Evolutionary conservation across 176 grass and related monocot genomes (phyloP).

Genomic region (Otatea glauca): DNA sequence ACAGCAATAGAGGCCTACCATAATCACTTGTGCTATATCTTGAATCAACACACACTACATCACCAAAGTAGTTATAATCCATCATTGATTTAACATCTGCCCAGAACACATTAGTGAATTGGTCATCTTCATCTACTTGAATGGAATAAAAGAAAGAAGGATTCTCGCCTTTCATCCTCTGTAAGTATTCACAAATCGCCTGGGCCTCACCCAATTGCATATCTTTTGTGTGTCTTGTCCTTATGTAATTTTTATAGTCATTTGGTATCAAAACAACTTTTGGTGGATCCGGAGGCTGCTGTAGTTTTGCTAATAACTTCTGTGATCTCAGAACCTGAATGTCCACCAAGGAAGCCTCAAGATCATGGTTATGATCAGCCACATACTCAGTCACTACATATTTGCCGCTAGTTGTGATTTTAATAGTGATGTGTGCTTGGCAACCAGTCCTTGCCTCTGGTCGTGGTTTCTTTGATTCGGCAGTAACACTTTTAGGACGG

Average conservation of each 20-base stretch:
- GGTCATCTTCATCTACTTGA: slow-evolving; percentile 84
- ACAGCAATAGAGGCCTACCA: slow-evolving; percentile 66
- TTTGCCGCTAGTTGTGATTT: slow-evolving; percentile 67
- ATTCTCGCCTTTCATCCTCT: slow-evolving; percentile 78
- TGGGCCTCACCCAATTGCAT: slow-evolving; percentile 69
- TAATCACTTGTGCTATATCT: slow-evolving; percentile 66
- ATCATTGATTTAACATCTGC: slow-evolving; percentile 69
- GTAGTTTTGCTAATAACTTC: slow-evolving; percentile 71
- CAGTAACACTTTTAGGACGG: slow-evolving; percentile 54
- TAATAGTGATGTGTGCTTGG: slow-evolving; percentile 80
- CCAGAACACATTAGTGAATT: slow-evolving; percentile 82
- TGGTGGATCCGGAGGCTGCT: slow-evolving; percentile 53
- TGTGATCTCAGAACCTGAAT: slow-evolving; percentile 79
- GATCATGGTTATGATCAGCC: slow-evolving; percentile 81
- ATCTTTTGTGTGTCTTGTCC: slow-evolving; percentile 52
- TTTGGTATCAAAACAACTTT: slow-evolving; percentile 73
- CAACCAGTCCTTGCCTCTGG: slow-evolving; percentile 82
- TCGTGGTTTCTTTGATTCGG: slow-evolving; percentile 65
- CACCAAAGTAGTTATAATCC: slow-evolving; percentile 80
- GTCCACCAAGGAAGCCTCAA: slow-evolving; percentile 66
- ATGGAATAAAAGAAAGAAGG: slow-evolving; percentile 86
- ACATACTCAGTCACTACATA: slow-evolving; percentile 76
- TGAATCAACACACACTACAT: slow-evolving; percentile 87
- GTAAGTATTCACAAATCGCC: slow-evolving; percentile 75
- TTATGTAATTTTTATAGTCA: slow-evolving; percentile 79